These are phyloP conservation scores for Fusarium protoensiforme DNA, from an alignment of 2,329 filamentous ascomycete species.

Conservation along the genomic window DNA sequence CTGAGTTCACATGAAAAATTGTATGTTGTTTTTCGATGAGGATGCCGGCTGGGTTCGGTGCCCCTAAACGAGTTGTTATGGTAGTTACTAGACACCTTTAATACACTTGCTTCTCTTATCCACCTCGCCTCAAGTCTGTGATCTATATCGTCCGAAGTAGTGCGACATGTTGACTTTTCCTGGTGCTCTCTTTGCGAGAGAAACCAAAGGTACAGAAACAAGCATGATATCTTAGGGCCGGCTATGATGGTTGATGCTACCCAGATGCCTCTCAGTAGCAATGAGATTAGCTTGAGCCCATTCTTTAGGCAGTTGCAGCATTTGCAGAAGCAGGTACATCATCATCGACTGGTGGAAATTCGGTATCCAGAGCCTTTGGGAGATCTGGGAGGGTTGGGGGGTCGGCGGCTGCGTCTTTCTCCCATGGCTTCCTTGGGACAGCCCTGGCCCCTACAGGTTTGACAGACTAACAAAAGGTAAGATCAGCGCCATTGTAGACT, in stretches of 20 bases:
- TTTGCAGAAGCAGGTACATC: slow-evolving; percentile 4
- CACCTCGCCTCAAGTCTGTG: not conserved
- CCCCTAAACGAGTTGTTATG: slow-evolving; percentile 24
- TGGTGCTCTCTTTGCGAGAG: not conserved
- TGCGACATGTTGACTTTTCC: not conserved
- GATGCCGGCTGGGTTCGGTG: slow-evolving; percentile 29
- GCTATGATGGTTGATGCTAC: slow-evolving; percentile 22
- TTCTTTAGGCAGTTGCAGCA: not conserved
- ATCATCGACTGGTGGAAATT: slow-evolving; percentile 48
- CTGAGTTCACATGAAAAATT: slow-evolving; percentile 33
- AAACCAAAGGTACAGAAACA: not conserved
- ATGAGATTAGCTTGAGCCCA: not conserved
- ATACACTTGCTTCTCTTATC: slow-evolving; percentile 39
- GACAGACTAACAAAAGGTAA: slow-evolving; percentile 51
- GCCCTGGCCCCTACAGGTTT: slow-evolving; percentile 60
- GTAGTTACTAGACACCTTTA: slow-evolving; percentile 36
- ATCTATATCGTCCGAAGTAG: not conserved
- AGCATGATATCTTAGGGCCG: not conserved
- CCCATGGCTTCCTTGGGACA: slow-evolving; percentile 78
- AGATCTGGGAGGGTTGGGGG: slow-evolving; percentile 29
- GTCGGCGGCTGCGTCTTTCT: slow-evolving; percentile 61
- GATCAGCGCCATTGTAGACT: slow-evolving; percentile 8
- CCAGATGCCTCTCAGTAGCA: slow-evolving; percentile 1
- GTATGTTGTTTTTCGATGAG: slow-evolving; percentile 40
- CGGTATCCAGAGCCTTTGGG: slow-evolving; percentile 46